phyloP scores from a whole-genome alignment of 106 monocot species.

The Vanilla planifolia region DNA sequence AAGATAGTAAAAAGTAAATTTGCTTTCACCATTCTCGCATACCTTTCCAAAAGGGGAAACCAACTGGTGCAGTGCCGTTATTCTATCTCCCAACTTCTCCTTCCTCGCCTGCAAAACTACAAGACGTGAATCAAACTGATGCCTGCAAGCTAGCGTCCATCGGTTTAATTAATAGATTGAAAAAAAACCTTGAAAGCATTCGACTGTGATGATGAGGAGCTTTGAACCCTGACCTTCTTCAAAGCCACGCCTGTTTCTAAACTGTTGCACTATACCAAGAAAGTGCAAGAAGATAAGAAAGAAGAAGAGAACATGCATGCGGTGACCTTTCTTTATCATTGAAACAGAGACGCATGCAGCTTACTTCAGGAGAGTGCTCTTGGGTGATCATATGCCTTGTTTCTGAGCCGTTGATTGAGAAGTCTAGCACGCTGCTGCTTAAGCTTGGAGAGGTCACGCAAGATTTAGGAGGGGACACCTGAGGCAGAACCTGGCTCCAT shows the following conservation, averaged over 20 bases:
- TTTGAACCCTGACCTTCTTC: conserved; percentile 82
- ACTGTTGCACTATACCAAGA: conserved; percentile 72
- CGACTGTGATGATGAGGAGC: conserved; percentile 40
- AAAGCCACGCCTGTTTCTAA: conserved; percentile 42
- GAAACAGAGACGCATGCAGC: not conserved
- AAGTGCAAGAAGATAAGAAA: conserved; percentile 3
- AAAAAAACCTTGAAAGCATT: conserved; percentile 61
- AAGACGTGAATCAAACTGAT: not conserved
- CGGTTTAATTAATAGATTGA: not conserved
- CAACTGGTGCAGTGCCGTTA: conserved; percentile 84
- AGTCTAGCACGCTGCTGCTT: conserved; percentile 60
- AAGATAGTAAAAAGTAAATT: conserved; percentile 9
- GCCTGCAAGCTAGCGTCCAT: not conserved
- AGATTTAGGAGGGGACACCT: conserved; percentile 44
- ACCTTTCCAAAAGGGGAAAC: conserved; percentile 99
- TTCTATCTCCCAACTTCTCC: conserved; percentile 90
- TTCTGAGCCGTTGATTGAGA: conserved; percentile 43
- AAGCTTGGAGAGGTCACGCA: conserved; percentile 51
- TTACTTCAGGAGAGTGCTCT: conserved; percentile 69
- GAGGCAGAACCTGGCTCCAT: conserved; percentile 11
- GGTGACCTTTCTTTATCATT: not conserved
- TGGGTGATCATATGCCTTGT: conserved; percentile 26
- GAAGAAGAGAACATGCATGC: not conserved
- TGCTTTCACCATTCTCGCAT: not conserved
- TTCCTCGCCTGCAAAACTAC: conserved; percentile 63